A percentile compares a stretch with the other conserved stretches of the same genome.
Evolutionary conservation across 257 asterid genomes (phyloP).

Genomic region (Craterostigma plantagineum): DNA sequence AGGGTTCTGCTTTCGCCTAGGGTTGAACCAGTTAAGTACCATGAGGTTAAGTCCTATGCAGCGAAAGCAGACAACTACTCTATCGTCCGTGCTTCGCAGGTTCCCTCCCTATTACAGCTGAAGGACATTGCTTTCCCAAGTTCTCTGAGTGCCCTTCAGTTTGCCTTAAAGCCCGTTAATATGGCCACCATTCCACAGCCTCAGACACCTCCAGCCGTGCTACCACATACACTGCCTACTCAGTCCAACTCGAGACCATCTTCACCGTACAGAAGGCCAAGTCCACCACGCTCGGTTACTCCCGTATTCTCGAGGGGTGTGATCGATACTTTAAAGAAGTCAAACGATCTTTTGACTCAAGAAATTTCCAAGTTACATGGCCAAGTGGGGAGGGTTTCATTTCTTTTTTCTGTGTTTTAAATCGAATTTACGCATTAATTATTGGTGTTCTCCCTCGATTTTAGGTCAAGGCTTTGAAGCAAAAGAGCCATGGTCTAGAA

Average conservation of each 20-base stretch:
- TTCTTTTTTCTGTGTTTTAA: slow-evolving; percentile 3
- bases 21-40: slow-evolving; percentile 70
- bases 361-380: slow-evolving; percentile 50
- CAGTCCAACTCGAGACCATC: slow-evolving; percentile 56
- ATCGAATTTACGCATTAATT: not conserved
- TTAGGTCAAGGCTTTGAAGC: slow-evolving; percentile 53
- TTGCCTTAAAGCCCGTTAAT: slow-evolving; percentile 52
- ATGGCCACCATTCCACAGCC: slow-evolving; percentile 17
- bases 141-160: slow-evolving; percentile 79
- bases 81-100: slow-evolving; percentile 76
- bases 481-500: slow-evolving; percentile 47
- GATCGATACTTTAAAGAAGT: slow-evolving; percentile 57
- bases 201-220: slow-evolving; percentile 11
- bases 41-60: slow-evolving; percentile 43
- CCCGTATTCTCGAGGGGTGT: slow-evolving; percentile 76
- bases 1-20: slow-evolving; percentile 48
- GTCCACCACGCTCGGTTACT: slow-evolving; percentile 66
- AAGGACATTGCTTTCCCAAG: slow-evolving; percentile 88
- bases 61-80: slow-evolving; percentile 24
- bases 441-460: not conserved
- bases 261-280: slow-evolving; percentile 84
- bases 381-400: slow-evolving; percentile 28
- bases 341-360: slow-evolving; percentile 58
- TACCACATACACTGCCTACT: slow-evolving; percentile 5
- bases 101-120: slow-evolving; percentile 67